Evolutionary conservation across 495 filamentous ascomycete genomes (phyloP).

Genomic region (Lentithecium fluviatile): DNA sequence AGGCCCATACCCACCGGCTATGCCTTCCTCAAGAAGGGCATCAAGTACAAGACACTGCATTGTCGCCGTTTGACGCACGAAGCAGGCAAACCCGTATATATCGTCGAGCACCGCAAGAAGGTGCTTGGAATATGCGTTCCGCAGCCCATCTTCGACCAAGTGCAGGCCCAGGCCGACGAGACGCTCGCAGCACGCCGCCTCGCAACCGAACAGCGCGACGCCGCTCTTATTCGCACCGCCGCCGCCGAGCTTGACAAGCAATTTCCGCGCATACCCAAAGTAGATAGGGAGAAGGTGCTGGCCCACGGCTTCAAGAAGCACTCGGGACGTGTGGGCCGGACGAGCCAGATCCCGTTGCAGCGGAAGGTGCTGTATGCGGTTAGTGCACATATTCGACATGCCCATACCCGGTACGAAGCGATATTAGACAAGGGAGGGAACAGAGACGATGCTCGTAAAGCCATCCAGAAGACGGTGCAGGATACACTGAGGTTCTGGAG

Average conservation of each 20-base stretch:
- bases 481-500: slow-evolving; percentile 43
- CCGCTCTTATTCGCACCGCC: slow-evolving; percentile 43
- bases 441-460: slow-evolving; percentile 50
- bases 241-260: slow-evolving; percentile 41
- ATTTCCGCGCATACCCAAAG: slow-evolving; percentile 49
- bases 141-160: slow-evolving; percentile 43
- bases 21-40: slow-evolving; percentile 53
- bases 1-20: slow-evolving; percentile 40
- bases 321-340: slow-evolving; percentile 53
- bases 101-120: slow-evolving; percentile 42
- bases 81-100: slow-evolving; percentile 44
- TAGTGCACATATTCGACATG: slow-evolving; percentile 55
- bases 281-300: slow-evolving; percentile 45
- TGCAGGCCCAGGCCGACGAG: slow-evolving; percentile 44
- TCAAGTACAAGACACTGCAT: slow-evolving; percentile 52
- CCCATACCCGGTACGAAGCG: slow-evolving; percentile 50
- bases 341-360: slow-evolving; percentile 40
- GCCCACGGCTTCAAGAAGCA: slow-evolving; percentile 52
- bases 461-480: slow-evolving; percentile 47
- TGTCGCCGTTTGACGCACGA: slow-evolving; percentile 51
- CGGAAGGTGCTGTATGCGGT: slow-evolving; percentile 49
- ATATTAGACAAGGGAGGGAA: slow-evolving; percentile 58
- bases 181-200: slow-evolving; percentile 14
- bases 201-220: slow-evolving; percentile 44
- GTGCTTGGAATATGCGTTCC: slow-evolving; percentile 52